Percentiles rank a stretch among this genome's conserved stretches.
Evolutionary conservation across 1,284 basidiomycete genomes (phyloP).

Genomic region (Neonothopanus nambi): DNA sequence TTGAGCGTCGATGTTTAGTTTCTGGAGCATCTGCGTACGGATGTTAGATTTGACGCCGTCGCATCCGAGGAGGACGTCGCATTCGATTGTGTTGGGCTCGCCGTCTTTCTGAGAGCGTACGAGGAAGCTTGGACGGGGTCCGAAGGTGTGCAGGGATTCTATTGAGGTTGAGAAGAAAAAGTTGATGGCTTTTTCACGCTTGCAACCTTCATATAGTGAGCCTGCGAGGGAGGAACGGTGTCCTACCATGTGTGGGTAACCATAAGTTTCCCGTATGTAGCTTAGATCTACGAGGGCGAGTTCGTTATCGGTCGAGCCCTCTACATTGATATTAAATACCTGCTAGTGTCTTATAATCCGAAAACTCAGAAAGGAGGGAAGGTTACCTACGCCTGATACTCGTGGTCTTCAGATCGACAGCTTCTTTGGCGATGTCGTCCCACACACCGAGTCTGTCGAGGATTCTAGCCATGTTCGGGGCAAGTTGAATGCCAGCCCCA

Average conservation of each 20-base stretch:
- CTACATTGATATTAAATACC: neutral
- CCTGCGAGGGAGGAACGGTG: conserved; percentile 18
- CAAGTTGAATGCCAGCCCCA: conserved; percentile 18
- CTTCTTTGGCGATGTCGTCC: conserved; percentile 15
- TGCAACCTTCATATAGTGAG: conserved; percentile 19
- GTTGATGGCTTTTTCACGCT: conserved; percentile 8
- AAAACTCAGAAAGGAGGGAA: neutral
- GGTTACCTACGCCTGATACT: conserved; percentile 11
- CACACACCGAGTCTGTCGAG: conserved; percentile 15
- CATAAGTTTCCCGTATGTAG: conserved; percentile 14
- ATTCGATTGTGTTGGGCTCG: conserved; percentile 10
- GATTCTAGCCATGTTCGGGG: conserved; percentile 17
- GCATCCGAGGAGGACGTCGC: conserved; percentile 14
- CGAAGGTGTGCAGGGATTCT: conserved; percentile 15
- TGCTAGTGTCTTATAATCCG: neutral
- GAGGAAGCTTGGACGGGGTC: conserved; percentile 12
- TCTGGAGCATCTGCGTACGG: conserved; percentile 16
- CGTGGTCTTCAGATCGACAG: conserved; percentile 13
- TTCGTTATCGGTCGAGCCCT: conserved; percentile 13
- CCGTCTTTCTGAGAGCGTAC: conserved; percentile 12
- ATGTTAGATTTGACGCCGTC: conserved; percentile 17
- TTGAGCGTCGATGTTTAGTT: conserved; percentile 15
- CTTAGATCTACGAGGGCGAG: conserved; percentile 13
- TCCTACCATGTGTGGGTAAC: conserved; percentile 22
- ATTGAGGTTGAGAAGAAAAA: conserved; percentile 19